Evolutionary conservation across 441 rosid species (phyloP), one percentile per base, ranked within the genome.

Genomic region (Populus hybrid): DNA sequence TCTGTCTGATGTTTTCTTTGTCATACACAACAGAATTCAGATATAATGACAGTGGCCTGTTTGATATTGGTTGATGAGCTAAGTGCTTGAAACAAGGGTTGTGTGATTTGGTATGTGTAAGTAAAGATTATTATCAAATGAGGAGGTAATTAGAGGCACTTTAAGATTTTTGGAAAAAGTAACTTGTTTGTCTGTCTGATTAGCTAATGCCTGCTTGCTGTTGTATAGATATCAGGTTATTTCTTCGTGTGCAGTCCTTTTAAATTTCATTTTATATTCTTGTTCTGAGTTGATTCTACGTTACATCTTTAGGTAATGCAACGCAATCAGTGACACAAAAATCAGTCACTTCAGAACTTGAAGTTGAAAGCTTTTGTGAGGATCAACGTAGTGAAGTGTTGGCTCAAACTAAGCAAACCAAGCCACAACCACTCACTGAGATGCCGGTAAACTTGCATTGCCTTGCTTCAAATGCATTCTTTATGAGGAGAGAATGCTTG

Each of bases 401-500:
- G 59, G 10, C 21, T 73, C 70, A 69, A 36, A 40, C 69, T 18
- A n/a, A 38, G 26, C 56, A 28, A 23, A 68, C 12, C 24, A 45
- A 73, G 64, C 16, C 35, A 53, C 73, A 67, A 38, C 59, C 78
- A 35, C 9, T 50, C n/a, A 35, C 2, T 63, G 68, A 21, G 45
- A 45, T 64, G 77, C 66, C 69, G 26, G 21, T 71, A 45, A 75
- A 72, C 21, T 59, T 72, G 74, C 75, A 45, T 18, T 16, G 45
- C 50, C 77, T 64, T 68, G 79, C 82, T 63, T 40, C 28, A 23
- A 71, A 76, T 78, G 10, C 63, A 28, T 68, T 42, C 29, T 67
- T 33, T 73, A 1, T 53, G 7, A 31, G 18, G 24, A 42, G 53
- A 12, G 67, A 64, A 40, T 75, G 71, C 75, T 61, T 74, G 67